Evolutionary conservation across 2,329 filamentous ascomycete genomes (phyloP).

Genomic region (Xylaria sp.): DNA sequence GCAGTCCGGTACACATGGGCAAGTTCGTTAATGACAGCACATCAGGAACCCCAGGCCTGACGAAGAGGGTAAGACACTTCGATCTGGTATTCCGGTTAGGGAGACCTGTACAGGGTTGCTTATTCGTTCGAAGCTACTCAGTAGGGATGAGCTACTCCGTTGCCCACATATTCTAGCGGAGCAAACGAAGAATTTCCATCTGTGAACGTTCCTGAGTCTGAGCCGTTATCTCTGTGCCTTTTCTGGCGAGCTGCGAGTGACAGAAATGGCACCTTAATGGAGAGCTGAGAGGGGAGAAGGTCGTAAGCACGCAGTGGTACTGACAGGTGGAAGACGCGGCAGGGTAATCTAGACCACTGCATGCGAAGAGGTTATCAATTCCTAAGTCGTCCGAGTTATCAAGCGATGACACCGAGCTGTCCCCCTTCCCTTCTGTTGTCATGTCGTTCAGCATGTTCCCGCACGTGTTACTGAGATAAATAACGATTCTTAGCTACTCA

Average conservation of each 20-base stretch:
- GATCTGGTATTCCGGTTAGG: background rate
- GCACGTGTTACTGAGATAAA: too few relatives aligned
- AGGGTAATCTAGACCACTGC: conserved; percentile 30
- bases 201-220: conserved; percentile 54
- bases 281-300: conserved; percentile 34
- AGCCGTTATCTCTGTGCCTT: conserved; percentile 50
- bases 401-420: background rate
- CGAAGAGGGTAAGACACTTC: background rate
- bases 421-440: background rate
- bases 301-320: background rate
- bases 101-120: background rate
- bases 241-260: conserved; percentile 55
- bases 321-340: background rate
- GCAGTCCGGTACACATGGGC: background rate
- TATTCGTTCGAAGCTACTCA: background rate
- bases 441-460: background rate
- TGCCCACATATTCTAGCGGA: conserved; percentile 59
- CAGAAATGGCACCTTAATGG: conserved; percentile 55
- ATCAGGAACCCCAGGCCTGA: background rate
- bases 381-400: background rate
- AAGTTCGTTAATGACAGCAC: background rate
- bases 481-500: background rate
- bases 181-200: conserved; percentile 53
- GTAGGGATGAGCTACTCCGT: conserved; percentile 54
- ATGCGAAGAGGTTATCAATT: background rate